These are phyloP conservation scores for Kazachstania sp. DNA, from an alignment of 1,139 yeast species.

Conservation along the genomic window DNA sequence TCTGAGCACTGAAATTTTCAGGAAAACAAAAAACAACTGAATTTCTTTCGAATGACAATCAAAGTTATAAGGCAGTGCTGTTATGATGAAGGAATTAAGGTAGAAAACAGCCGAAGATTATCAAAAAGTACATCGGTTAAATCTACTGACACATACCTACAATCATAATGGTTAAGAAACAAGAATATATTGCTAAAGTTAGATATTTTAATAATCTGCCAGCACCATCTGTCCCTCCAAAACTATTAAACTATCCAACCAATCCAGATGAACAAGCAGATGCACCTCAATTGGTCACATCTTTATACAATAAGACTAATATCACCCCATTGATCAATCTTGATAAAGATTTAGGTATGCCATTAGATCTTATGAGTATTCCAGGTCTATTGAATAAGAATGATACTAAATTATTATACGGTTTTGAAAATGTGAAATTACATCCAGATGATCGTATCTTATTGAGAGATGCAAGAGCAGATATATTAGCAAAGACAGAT, in stretches of 20 bases:
- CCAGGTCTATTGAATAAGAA: slow-evolving; percentile 63
- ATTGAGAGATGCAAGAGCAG: slow-evolving; percentile 64
- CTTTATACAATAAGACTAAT: slow-evolving; percentile 70
- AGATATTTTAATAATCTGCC: slow-evolving; percentile 84
- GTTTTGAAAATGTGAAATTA: slow-evolving; percentile 37
- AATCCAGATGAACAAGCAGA: slow-evolving; percentile 40
- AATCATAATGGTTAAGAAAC: slow-evolving; percentile 42
- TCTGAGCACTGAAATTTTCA: no score
- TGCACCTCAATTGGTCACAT: slow-evolving; percentile 58
- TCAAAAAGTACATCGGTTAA: no score
- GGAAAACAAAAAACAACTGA: no score
- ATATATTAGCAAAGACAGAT: slow-evolving; percentile 45
- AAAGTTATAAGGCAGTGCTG: no score
- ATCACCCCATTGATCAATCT: slow-evolving; percentile 56
- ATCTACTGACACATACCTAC: not conserved
- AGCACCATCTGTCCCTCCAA: slow-evolving; percentile 91
- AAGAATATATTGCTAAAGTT: slow-evolving; percentile 81
- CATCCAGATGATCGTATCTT: slow-evolving; percentile 73
- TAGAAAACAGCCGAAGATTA: no score
- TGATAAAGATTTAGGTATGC: slow-evolving; percentile 74
- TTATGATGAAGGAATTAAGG: no score
- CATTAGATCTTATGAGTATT: slow-evolving; percentile 59
- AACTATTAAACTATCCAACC: slow-evolving; percentile 50
- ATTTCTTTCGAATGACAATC: no score
- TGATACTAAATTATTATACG: slow-evolving; percentile 42